Conservation (phyloP, 306 rosid species). For the Trifolium pratense region DNA sequence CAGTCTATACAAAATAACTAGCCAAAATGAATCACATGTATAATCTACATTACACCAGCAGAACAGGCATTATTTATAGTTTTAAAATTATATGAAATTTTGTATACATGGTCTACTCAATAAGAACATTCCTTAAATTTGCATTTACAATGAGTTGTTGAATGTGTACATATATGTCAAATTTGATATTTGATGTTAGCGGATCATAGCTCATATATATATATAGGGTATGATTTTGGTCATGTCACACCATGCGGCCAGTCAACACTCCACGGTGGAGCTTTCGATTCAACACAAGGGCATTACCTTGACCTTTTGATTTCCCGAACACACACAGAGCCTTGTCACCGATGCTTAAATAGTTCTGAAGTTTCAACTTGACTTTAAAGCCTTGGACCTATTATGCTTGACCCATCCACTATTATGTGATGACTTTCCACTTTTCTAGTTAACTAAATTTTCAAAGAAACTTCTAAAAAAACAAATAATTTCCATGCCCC, state of each 20-base stretch:
- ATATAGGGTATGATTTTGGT: background rate
- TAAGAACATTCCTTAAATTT: background rate
- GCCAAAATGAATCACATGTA: constrained; percentile 38
- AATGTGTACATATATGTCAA: background rate
- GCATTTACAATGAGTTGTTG: background rate
- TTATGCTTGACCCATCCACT: background rate
- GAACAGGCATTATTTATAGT: background rate
- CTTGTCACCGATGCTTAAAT: background rate
- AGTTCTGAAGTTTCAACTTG: background rate
- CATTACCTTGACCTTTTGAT: background rate
- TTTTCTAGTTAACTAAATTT: constrained; percentile 17
- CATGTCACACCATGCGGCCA: background rate
- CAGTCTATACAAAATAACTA: constrained; percentile 41
- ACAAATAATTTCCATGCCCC: background rate
- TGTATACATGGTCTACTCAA: background rate
- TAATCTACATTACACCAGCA: constrained; percentile 3
- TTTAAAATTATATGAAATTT: background rate
- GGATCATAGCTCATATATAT: background rate
- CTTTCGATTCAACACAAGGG: background rate
- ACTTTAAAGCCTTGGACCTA: background rate
- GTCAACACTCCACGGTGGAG: background rate
- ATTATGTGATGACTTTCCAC: background rate
- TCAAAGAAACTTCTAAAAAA: background rate
- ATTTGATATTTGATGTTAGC: background rate
- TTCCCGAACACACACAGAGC: background rate